Evolutionary conservation across 208 protist species (phyloP), one percentile per base, ranked within the genome.

Genomic region (Giardia muris): DNA sequence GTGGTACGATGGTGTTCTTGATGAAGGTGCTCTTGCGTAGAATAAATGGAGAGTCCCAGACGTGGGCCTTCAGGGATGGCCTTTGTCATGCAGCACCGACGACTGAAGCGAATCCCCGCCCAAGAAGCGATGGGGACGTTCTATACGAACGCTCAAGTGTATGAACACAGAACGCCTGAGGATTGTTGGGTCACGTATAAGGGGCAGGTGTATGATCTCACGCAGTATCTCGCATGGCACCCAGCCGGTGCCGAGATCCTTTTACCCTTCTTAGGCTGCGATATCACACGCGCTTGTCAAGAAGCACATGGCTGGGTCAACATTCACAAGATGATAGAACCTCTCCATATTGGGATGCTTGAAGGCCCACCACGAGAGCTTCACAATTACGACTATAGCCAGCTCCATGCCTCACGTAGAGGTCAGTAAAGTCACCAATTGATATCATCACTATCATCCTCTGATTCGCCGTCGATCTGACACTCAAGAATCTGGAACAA

Each of bases 171-270:
- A 10, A 45, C 86, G 19, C 19, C 4, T 10, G 42, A 4, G n/a
- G 86, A 89, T 43, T 4, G 86, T 45, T 90, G 87, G 87, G 43
- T 90, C 87, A 90, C 1, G 4, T 90, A 90, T 46, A 0, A 46
- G 0, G 43, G 43, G 30, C 10, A 19, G 1, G 87, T 90, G 0
- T 90, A 90, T 46, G 87, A 90, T 46, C 1, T 90, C 10, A 90
- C 43, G 2, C 87, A 4, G 2, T 90, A 90, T 47, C 2, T 90
- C 1, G 43, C 2, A 1, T 90, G 45, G 42, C 87, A 90, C 45
- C 87, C 87, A 1, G 87, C 42, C 45, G 87, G 87, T 2, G 45
- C 4, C n/a, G 86, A 89, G 4, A 45, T 4, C 42, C 1, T 47
- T 30, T 10, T 0, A 43, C 44, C 44, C 1, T 2, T 47, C 87